Conservation (phyloP, 345 rosid species). For the Citrus australasica region DNA sequence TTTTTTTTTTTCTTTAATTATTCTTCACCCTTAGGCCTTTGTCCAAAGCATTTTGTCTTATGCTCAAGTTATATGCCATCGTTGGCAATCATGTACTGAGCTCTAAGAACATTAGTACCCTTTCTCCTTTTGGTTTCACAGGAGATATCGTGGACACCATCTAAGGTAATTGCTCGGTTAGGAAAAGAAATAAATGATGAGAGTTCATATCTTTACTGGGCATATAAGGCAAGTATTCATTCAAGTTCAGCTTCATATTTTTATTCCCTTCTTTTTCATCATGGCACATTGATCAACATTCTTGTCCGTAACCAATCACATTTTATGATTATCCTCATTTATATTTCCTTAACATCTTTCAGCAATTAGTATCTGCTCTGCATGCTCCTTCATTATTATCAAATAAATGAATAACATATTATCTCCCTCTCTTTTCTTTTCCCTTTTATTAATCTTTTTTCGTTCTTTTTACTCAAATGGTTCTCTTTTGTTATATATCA, state of each 20-base stretch:
- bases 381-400: neutral
- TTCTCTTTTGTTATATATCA: neutral
- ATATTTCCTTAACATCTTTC: neutral
- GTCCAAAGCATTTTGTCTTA: neutral
- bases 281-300: neutral
- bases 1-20: neutral
- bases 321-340: neutral
- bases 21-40: neutral
- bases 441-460: too few species aligned
- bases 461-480: too few species aligned
- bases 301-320: neutral
- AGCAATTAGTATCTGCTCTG: neutral
- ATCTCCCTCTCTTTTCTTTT: neutral
- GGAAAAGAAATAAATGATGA: conserved; percentile 87
- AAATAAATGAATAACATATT: neutral
- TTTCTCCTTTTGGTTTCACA: conserved; percentile 27
- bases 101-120: neutral
- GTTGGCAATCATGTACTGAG: neutral
- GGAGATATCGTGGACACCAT: conserved; percentile 86
- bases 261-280: neutral
- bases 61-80: neutral
- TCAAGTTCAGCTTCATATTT: neutral
- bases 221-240: conserved; percentile 60
- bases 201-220: conserved; percentile 93
- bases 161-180: conserved; percentile 69